Evolutionary conservation across 768 basidiomycete species (phyloP), one percentile per base, ranked within the genome.

Genomic region (Xerocomellus intermedius): DNA sequence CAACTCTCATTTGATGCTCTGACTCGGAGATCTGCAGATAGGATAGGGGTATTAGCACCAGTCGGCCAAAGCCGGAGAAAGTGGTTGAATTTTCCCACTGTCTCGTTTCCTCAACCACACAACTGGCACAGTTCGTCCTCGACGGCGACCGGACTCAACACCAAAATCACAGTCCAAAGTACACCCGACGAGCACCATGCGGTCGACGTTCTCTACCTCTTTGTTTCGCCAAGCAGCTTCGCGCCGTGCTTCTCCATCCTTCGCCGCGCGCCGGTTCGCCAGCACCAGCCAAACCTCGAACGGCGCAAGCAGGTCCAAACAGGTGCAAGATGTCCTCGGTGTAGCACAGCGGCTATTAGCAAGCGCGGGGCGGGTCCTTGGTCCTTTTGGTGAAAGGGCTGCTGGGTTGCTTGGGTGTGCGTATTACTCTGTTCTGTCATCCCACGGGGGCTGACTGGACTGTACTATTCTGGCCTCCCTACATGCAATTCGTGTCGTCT

Each of bases 281-380:
- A 79, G 78, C 22, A 71, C 68, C 50, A 42, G 41, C 26, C 55
- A 54, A 22, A 32, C 45, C 22, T 53, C 79, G 32, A 79, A 82
- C 60, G 71, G 75, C 7, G 71, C 84, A 2, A 32, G 49, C 35
- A 55, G 28, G 42, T 82, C 84, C 67, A 84, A 88, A 75, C 88
- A 86, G 69, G 85, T 87, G 7, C 83, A 88, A 71, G 85, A 90
- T 50, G 77, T 81, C 39, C 73, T 88, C 56, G 75, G 79, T 46
- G 70, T 73, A 42, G 85, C 81, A 9, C 84, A 85, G 67, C 80
- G 82, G 66, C 73, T 81, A 17, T 79, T 82, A 64, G 79, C 79
- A 57, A 70, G 69, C 42, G 77, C 79, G 6, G 75, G 80, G 35
- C 81, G 78, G 67, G 73, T 69, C 7, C 68, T 78, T 1, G 80